A percentile compares a stretch with the other conserved stretches of the same genome.
Conservation (phyloP, 345 rosid genomes). For the Eutrema yunnanense region DNA sequence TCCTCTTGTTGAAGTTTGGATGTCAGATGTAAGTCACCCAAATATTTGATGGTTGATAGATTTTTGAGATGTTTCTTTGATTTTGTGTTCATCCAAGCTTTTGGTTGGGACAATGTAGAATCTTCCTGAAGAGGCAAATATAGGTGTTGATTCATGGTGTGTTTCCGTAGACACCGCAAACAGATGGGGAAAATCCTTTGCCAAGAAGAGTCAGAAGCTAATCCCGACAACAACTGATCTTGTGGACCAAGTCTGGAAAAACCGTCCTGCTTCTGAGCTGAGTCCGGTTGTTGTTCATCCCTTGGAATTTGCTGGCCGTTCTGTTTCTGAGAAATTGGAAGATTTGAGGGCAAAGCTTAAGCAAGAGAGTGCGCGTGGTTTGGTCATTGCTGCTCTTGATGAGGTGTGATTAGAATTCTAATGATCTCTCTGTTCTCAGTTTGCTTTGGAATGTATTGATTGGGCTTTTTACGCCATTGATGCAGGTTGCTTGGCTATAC, state of each 20-base stretch:
- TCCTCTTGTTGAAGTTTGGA: conserved; percentile 74
- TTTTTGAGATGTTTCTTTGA: background rate
- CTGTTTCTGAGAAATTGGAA: conserved; percentile 55
- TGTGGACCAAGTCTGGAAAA: conserved; percentile 82
- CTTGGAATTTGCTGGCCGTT: conserved; percentile 60
- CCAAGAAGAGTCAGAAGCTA: conserved; percentile 59
- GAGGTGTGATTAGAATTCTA: conserved; percentile 41
- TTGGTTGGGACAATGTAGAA: conserved; percentile 40
- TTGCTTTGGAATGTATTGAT: background rate
- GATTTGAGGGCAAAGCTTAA: conserved; percentile 59
- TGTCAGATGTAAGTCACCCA: conserved; percentile 56
- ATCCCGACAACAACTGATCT: conserved; percentile 65
- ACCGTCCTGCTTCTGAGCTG: conserved; percentile 55
- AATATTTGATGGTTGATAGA: background rate
- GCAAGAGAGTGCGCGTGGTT: conserved; percentile 51
- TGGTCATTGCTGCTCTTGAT: conserved; percentile 75
- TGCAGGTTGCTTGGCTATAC: conserved; percentile 98
- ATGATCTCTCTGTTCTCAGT: background rate
- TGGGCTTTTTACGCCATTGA: background rate
- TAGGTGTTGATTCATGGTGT: conserved; percentile 90
- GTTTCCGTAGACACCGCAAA: conserved; percentile 77
- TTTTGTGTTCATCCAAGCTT: background rate
- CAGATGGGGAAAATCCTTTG: conserved; percentile 65
- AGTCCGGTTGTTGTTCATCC: conserved; percentile 64
- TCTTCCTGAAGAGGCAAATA: conserved; percentile 53